These are phyloP conservation scores for Cicer yamashitae DNA, from an alignment of 306 rosid species.

Conservation along the genomic window DNA sequence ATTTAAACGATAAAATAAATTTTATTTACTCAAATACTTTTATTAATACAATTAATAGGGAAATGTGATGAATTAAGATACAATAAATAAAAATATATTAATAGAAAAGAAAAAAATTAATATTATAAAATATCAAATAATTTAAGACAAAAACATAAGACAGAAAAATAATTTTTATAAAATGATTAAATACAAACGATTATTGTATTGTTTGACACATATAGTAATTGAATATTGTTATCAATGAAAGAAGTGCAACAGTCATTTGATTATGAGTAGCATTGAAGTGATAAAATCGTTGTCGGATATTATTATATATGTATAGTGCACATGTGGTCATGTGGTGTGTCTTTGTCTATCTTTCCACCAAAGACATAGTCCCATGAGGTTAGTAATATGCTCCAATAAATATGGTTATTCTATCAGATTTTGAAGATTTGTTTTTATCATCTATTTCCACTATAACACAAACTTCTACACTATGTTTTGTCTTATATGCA, in stretches of 20 bases:
- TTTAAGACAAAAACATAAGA: too few relatives aligned
- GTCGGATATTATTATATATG: neutral
- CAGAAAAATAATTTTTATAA: too few relatives aligned
- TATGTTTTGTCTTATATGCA: constrained; percentile 5
- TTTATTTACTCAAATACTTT: too few relatives aligned
- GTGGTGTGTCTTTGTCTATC: neutral
- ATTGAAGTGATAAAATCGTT: constrained; percentile 17
- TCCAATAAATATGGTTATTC: neutral
- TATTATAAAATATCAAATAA: too few relatives aligned
- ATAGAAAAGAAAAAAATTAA: too few relatives aligned
- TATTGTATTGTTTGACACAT: too few relatives aligned
- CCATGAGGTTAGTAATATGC: neutral
- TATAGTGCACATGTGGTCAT: neutral
- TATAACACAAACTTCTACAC: neutral
- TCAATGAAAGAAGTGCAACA: constrained; percentile 13
- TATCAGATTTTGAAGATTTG: neutral
- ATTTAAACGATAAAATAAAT: too few relatives aligned
- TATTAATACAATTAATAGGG: too few relatives aligned
- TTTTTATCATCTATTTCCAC: neutral
- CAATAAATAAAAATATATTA: too few relatives aligned
- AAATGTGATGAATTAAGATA: too few relatives aligned
- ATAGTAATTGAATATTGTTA: neutral
- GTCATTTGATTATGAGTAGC: constrained; percentile 36
- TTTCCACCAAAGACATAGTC: neutral
- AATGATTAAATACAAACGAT: too few relatives aligned